These are phyloP conservation scores for Metschnikowia lochheadii DNA, from an alignment of 805 yeast genomes.

Conservation along the genomic window DNA sequence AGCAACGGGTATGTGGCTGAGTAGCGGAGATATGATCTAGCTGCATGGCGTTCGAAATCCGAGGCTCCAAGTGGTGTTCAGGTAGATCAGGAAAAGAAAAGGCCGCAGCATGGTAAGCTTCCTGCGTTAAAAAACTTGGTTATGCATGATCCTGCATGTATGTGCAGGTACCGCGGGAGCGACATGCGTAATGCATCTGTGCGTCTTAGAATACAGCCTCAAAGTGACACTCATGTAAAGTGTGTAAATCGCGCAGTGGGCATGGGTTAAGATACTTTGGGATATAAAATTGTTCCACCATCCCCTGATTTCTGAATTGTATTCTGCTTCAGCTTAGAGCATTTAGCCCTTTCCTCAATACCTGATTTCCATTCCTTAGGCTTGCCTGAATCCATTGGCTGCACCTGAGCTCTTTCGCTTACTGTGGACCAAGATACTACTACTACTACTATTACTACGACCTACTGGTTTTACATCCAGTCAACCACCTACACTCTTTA, in stretches of 20 bases:
- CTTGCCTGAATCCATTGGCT: background rate
- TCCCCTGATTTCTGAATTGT: background rate
- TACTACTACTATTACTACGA: background rate
- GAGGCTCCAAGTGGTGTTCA: background rate
- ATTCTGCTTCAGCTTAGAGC: background rate
- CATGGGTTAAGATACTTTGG: background rate
- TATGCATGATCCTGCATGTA: background rate
- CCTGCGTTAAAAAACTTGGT: background rate
- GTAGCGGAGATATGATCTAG: no score
- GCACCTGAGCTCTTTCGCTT: background rate
- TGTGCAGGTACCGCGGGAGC: background rate
- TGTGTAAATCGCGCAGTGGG: background rate
- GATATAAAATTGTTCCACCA: background rate
- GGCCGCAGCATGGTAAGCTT: background rate
- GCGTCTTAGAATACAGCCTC: conserved; percentile 4
- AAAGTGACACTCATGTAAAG: conserved; percentile 1
- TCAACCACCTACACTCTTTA: background rate
- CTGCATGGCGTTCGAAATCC: background rate
- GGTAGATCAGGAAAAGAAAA: background rate
- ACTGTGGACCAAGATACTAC: background rate
- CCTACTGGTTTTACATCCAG: background rate
- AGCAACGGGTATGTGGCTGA: background rate
- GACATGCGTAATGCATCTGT: conserved; percentile 4
- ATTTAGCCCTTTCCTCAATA: background rate
- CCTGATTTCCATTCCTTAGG: background rate